Percentiles rank a stretch among this genome's conserved stretches.
These are phyloP conservation scores for Chlorella variabilis DNA, from an alignment of 163 green algal species.

Conservation along the genomic window DNA sequence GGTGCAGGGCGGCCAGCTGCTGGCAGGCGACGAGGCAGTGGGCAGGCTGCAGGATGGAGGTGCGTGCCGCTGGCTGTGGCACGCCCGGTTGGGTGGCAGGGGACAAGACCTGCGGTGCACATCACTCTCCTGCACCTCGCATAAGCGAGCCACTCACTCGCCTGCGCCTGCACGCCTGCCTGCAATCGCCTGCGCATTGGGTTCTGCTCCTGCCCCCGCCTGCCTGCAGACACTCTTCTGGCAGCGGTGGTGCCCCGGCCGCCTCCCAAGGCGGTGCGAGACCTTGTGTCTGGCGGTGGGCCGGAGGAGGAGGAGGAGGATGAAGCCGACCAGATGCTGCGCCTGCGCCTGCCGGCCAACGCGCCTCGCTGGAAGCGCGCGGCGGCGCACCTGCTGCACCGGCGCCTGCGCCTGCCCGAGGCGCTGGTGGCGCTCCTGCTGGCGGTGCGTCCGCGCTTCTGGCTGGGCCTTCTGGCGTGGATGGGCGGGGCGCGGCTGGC, in stretches of 20 bases:
- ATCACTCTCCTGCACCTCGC: too few relatives aligned
- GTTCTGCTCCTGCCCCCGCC: too few relatives aligned
- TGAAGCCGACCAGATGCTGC: not conserved
- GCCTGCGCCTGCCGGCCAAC: slow-evolving; percentile 24
- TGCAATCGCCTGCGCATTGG: too few relatives aligned
- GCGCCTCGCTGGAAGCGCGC: slow-evolving; percentile 28
- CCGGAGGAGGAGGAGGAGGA: slow-evolving; percentile 1
- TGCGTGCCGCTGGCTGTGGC: not conserved
- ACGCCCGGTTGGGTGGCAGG: too few relatives aligned
- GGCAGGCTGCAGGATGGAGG: slow-evolving; percentile 31
- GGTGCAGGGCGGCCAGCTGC: slow-evolving; percentile 3
- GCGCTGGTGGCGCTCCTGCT: slow-evolving; percentile 20
- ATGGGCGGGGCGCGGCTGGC: slow-evolving; percentile 28
- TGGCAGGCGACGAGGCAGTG: slow-evolving; percentile 7
- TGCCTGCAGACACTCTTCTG: slow-evolving; percentile 33
- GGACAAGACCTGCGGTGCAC: too few relatives aligned
- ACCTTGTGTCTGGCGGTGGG: not conserved
- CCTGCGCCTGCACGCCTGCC: too few relatives aligned
- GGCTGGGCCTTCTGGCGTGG: slow-evolving; percentile 41
- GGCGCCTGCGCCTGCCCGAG: slow-evolving; percentile 27
- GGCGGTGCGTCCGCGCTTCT: not conserved
- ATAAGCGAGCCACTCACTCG: too few relatives aligned
- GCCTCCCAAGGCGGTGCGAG: slow-evolving; percentile 17
- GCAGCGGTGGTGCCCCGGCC: slow-evolving; percentile 27
- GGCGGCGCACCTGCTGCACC: slow-evolving; percentile 9